Conservation (phyloP, 2,329 filamentous ascomycete species). For the Aspergillus intermedius region DNA sequence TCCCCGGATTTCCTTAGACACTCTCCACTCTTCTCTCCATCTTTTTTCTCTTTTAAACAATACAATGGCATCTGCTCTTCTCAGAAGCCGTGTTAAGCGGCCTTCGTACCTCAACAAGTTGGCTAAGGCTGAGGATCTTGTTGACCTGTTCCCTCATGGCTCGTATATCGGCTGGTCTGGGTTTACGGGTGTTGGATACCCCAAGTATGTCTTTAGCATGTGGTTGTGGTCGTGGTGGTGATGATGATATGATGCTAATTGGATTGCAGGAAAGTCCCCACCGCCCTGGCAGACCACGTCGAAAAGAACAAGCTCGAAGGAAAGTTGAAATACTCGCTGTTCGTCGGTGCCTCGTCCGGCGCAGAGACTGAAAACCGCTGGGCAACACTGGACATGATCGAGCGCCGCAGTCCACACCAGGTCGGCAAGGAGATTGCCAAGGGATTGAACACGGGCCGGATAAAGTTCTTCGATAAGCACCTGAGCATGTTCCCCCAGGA, state of each 20-base stretch:
- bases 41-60: constrained; percentile 6
- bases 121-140: constrained; percentile 68
- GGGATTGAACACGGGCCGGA: constrained; percentile 81
- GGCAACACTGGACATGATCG: constrained; percentile 86
- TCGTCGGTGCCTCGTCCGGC: constrained; percentile 83
- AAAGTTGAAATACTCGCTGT: constrained; percentile 76
- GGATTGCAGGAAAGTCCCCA: constrained; percentile 64
- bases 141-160: constrained; percentile 74
- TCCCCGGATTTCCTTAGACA: constrained; percentile 5
- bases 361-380: constrained; percentile 88
- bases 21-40: constrained; percentile 4
- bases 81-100: constrained; percentile 68
- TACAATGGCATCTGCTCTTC: constrained; percentile 61
- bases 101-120: constrained; percentile 76
- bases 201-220: constrained; percentile 56
- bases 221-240: neutral
- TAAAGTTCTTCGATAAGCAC: constrained; percentile 92
- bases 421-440: constrained; percentile 86
- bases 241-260: neutral
- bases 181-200: constrained; percentile 85
- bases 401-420: constrained; percentile 76
- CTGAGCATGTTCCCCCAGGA: constrained; percentile 87
- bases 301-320: constrained; percentile 80
- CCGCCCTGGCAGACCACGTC: constrained; percentile 78
- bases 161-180: constrained; percentile 88